Base-by-base conservation (phyloP, 371 early-diverging fungal species). In the Mycotypha africana region DNA sequence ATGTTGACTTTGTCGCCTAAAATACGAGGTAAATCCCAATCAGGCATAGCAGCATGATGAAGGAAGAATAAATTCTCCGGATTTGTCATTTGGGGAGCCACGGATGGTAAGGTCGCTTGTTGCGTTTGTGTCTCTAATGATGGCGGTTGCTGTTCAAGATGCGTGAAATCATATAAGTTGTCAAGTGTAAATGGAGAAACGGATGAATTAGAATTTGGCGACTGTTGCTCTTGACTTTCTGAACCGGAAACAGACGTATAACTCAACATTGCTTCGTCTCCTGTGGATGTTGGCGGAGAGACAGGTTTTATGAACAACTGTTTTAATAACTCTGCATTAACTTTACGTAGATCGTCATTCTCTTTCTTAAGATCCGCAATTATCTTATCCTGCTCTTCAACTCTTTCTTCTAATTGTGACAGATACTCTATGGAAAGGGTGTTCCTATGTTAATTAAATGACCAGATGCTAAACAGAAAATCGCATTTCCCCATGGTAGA, bases 371-470 rank as follows among this genome's bases (percentile, higher is more conserved):
- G 35, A 12, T 19, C 12, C 1, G 36, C 17, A 47, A 65, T 34
- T 7, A 22, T 42, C 7, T 20, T 16, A 51, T 73, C 60, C 11
- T 60, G 51, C 4, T 65, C 55, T 28, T 60, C 42, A 1, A 73
- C 56, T 14, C 45, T 49, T 38, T 65, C 77, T 54, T 89, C 89
- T 25, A 91, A 66, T 24, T 71, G 76, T 12, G 72, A 58, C 43
- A 91, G 81, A 38, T 91, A 88, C 63, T 89, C 82, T 80, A 26
- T 9, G n/a, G n/a, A n/a, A n/a, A n/a, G n/a, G n/a, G n/a, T n/a
- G n/a, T n/a, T n/a, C n/a, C n/a, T n/a, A n/a, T n/a, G n/a, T n/a
- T n/a, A n/a, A n/a, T n/a, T n/a, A n/a, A n/a, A n/a, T n/a, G n/a
- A n/a, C n/a, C n/a, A n/a, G n/a, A n/a, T n/a, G n/a, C n/a, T n/a